Percentiles rank a stretch among this genome's conserved stretches.
phyloP scores from a whole-genome alignment of 768 basidiomycete species.

The Lactarius hengduanensis region DNA sequence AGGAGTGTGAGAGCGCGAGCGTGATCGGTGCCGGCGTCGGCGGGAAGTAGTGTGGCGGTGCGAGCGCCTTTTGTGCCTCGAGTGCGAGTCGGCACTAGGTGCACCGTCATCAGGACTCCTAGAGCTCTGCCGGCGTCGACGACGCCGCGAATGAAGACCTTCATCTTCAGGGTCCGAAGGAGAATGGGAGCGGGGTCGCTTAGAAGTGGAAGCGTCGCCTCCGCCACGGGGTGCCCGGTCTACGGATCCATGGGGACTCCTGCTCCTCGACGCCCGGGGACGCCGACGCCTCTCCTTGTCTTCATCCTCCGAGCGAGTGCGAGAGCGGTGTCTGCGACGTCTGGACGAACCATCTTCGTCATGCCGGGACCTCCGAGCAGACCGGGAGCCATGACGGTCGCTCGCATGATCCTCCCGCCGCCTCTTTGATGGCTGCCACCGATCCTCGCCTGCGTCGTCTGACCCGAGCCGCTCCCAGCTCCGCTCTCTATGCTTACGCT shows the following conservation, averaged over 20 bases:
- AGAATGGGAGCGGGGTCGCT: slow-evolving; percentile 18
- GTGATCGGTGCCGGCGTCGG: slow-evolving; percentile 21
- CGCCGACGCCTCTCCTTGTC: slow-evolving; percentile 6
- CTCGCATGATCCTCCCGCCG: slow-evolving; percentile 43
- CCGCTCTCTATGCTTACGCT: slow-evolving; percentile 47
- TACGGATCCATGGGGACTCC: neutral
- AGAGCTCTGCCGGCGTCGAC: slow-evolving; percentile 13
- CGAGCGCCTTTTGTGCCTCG: slow-evolving; percentile 10
- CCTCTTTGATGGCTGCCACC: slow-evolving; percentile 37
- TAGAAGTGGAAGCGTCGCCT: slow-evolving; percentile 3
- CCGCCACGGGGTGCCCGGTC: slow-evolving; percentile 2
- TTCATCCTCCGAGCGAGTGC: slow-evolving; percentile 30
- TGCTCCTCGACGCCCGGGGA: slow-evolving; percentile 13
- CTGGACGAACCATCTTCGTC: slow-evolving; percentile 29
- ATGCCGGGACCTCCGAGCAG: slow-evolving; percentile 30
- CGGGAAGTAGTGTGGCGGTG: slow-evolving; percentile 6
- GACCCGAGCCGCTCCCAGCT: slow-evolving; percentile 45
- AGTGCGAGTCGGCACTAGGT: slow-evolving; percentile 9
- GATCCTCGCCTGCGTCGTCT: slow-evolving; percentile 34
- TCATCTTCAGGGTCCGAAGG: slow-evolving; percentile 13
- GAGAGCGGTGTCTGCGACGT: slow-evolving; percentile 31
- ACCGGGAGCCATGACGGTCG: slow-evolving; percentile 35
- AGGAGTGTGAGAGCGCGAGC: slow-evolving; percentile 33
- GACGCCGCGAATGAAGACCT: slow-evolving; percentile 2
- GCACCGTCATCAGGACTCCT: slow-evolving; percentile 6